These are phyloP conservation scores for Stygiomarasmius scandens DNA, from an alignment of 1,284 basidiomycete genomes.

Conservation along the genomic window DNA sequence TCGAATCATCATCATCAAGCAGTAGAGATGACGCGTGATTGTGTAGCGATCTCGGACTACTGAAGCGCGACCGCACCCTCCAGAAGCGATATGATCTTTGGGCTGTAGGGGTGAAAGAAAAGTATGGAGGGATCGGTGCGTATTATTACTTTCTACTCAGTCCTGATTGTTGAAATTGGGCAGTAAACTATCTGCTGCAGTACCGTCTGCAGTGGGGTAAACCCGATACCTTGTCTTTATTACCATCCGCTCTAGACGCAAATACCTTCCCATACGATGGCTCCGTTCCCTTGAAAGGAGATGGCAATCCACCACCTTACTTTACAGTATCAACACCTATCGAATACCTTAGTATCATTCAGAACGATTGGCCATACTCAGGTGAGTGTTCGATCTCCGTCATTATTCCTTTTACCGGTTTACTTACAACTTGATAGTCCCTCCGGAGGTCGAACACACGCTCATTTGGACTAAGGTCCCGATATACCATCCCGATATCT, in stretches of 20 bases:
- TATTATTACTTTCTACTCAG: not conserved
- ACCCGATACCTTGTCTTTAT: conserved; percentile 59
- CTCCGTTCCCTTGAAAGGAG: conserved; percentile 14
- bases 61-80: conserved; percentile 72
- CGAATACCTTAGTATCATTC: conserved; percentile 68
- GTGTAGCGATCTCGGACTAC: conserved; percentile 71
- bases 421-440: conserved; percentile 47
- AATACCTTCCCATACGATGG: conserved; percentile 4
- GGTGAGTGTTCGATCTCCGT: conserved; percentile 39
- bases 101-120: conserved; percentile 51
- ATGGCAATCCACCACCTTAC: conserved; percentile 46
- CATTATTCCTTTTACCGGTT: not conserved
- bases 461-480: conserved; percentile 77
- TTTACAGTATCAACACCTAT: conserved; percentile 65
- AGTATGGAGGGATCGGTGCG: conserved; percentile 71
- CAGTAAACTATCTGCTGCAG: conserved; percentile 68
- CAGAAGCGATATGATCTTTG: conserved; percentile 69
- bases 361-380: conserved; percentile 86
- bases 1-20: conserved; percentile 2
- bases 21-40: conserved; percentile 1
- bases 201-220: conserved; percentile 75
- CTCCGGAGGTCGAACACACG: conserved; percentile 71
- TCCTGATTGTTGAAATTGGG: not conserved
- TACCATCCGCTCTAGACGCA: conserved; percentile 46
- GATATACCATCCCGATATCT: conserved; percentile 58